A percentile compares a stretch with the other conserved stretches of the same genome.
Evolutionary conservation across 1,284 basidiomycete species (phyloP).

Genomic region (Tremellales sp.): DNA sequence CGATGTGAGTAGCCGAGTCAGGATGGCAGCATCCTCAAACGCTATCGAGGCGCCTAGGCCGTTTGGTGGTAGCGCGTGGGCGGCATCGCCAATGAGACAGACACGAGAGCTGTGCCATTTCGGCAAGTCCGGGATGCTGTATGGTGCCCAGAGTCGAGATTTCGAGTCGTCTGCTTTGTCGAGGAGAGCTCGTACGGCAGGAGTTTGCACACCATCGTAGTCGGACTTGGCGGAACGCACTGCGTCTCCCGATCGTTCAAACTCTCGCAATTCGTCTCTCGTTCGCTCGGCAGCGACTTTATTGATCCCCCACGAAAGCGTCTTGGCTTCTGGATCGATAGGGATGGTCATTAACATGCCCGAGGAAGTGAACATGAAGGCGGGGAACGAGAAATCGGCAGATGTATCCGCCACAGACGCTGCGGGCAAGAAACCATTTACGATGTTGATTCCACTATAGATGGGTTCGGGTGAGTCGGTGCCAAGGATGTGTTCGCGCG

Average conservation of each 20-base stretch:
- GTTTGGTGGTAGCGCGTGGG: constrained; percentile 21
- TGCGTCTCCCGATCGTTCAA: constrained; percentile 21
- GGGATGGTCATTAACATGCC: constrained; percentile 30
- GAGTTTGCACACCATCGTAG: constrained; percentile 9
- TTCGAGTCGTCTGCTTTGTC: constrained; percentile 11
- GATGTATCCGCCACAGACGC: constrained; percentile 2
- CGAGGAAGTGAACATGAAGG: constrained; percentile 19
- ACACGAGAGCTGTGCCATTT: constrained; percentile 18
- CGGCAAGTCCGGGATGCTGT: constrained; percentile 18
- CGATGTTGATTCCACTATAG: constrained; percentile 13
- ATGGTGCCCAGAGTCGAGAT: constrained; percentile 21
- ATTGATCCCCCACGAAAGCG: constrained; percentile 22
- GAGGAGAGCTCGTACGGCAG: constrained; percentile 19
- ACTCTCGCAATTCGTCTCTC: constrained; percentile 21
- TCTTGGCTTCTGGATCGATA: constrained; percentile 16
- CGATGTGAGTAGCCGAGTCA: constrained; percentile 15
- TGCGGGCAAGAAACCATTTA: constrained; percentile 19
- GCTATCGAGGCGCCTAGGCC: constrained; percentile 25
- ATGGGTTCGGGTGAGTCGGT: constrained; percentile 7
- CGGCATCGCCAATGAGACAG: constrained; percentile 23
- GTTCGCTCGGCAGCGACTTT: constrained; percentile 8
- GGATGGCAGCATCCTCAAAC: constrained; percentile 28
- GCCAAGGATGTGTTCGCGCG: constrained; percentile 24
- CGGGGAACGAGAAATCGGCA: constrained; percentile 17
- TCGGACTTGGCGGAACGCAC: constrained; percentile 10